phyloP scores from a whole-genome alignment of 345 rosid genomes.

The Trapa incisa region DNA sequence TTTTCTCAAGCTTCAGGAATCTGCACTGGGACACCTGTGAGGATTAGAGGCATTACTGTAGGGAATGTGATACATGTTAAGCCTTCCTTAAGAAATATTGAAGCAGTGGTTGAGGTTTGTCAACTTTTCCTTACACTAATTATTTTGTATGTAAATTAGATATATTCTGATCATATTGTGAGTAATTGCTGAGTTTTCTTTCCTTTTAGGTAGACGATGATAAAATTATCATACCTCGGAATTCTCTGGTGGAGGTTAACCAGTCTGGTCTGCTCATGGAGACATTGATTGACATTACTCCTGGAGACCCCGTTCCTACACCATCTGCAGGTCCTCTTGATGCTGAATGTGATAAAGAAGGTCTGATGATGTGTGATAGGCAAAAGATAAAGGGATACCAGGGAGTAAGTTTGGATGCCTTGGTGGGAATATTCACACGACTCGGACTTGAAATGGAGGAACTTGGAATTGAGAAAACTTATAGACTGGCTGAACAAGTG shows the following conservation, averaged over 20 bases:
- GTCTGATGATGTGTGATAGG: slow-evolving; percentile 78
- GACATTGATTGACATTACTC: slow-evolving; percentile 86
- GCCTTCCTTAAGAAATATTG: slow-evolving; percentile 81
- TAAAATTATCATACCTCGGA: slow-evolving; percentile 76
- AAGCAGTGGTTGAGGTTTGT: slow-evolving; percentile 85
- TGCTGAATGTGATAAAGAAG: slow-evolving; percentile 67
- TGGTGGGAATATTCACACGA: slow-evolving; percentile 86
- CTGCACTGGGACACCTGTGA: slow-evolving; percentile 82
- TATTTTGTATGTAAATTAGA: not conserved
- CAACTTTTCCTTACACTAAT: slow-evolving; percentile 7
- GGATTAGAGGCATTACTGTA: slow-evolving; percentile 93
- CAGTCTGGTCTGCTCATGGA: slow-evolving; percentile 99
- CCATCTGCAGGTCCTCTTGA: slow-evolving; percentile 75
- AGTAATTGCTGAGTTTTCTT: not conserved
- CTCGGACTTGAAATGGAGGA: slow-evolving; percentile 77
- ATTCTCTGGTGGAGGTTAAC: slow-evolving; percentile 84
- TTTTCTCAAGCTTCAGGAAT: slow-evolving; percentile 84
- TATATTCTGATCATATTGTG: slow-evolving; percentile 2
- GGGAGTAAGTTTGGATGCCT: slow-evolving; percentile 88
- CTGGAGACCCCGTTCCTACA: slow-evolving; percentile 70
- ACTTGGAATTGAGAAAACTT: slow-evolving; percentile 57
- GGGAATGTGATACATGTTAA: slow-evolving; percentile 79
- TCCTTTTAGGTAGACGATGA: slow-evolving; percentile 80
- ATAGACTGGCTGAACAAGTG: slow-evolving; percentile 62
- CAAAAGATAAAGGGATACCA: slow-evolving; percentile 76